These are phyloP conservation scores for Candida labiduridarum DNA, from an alignment of 1,139 yeast genomes.

Conservation along the genomic window DNA sequence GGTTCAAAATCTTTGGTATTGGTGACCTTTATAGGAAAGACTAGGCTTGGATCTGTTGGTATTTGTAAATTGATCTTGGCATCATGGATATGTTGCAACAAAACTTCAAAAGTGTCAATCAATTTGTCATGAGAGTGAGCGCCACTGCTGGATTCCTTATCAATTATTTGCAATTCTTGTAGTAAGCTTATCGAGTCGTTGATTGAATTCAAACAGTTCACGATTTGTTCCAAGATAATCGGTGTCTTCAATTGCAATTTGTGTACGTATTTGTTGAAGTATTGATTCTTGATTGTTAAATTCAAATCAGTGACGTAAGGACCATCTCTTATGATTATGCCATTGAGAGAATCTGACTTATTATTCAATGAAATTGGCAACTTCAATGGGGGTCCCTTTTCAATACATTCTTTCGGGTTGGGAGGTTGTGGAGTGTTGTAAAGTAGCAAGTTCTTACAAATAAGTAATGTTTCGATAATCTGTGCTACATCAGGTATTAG, in stretches of 20 bases:
- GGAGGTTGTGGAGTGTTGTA: constrained; percentile 46
- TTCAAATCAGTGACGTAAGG: constrained; percentile 36
- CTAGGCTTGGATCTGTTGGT: constrained; percentile 45
- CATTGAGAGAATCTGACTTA: constrained; percentile 44
- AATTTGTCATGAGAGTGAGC: constrained; percentile 22
- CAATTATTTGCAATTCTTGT: constrained; percentile 17
- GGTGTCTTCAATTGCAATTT: constrained; percentile 32
- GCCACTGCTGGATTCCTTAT: constrained; percentile 5
- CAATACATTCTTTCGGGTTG: constrained; percentile 26
- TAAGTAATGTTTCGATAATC: constrained; percentile 41
- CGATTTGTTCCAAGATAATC: constrained; percentile 35
- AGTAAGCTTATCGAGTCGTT: constrained; percentile 33
- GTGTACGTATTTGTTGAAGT: constrained; percentile 34
- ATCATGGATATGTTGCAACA: constrained; percentile 30
- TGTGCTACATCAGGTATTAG: constrained; percentile 43
- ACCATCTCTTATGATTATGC: constrained; percentile 46
- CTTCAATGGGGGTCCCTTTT: constrained; percentile 42
- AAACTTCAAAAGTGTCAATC: constrained; percentile 26
- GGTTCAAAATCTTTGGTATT: constrained; percentile 34
- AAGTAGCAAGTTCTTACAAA: constrained; percentile 40
- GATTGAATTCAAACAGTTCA: constrained; percentile 34
- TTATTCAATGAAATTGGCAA: constrained; percentile 41
- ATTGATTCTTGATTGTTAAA: constrained; percentile 29
- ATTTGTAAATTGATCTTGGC: constrained; percentile 44
- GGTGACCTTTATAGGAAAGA: constrained; percentile 41